Evolutionary conservation across 2,329 filamentous ascomycete genomes (phyloP).

Genomic region (Monosporascus cannonballus): DNA sequence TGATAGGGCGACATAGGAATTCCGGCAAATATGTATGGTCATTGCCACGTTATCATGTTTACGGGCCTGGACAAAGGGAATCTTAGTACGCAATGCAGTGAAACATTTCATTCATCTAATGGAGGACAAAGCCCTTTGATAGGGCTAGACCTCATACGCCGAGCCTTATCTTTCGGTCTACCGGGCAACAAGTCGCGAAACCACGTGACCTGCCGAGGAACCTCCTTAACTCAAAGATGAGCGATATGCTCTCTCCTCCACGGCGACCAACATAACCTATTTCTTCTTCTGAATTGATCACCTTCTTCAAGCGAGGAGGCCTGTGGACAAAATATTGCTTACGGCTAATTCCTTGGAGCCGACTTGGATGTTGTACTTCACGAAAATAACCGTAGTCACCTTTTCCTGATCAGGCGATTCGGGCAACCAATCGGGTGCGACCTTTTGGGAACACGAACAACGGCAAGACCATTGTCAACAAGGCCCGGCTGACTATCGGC

Average conservation of each 20-base stretch:
- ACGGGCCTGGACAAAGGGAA: not conserved
- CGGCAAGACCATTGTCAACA: not conserved
- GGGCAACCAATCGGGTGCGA: not conserved
- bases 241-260: too few species aligned
- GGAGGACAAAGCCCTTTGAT: too few species aligned
- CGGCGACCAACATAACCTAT: not conserved
- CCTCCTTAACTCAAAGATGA: not conserved
- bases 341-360: not conserved
- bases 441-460: not conserved
- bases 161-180: too few species aligned
- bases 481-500: not conserved
- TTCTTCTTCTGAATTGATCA: not conserved
- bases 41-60: not conserved
- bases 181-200: not conserved
- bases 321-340: too few species aligned
- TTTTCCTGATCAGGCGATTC: not conserved
- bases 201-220: not conserved
- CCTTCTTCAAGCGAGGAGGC: too few species aligned
- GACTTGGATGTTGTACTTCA: not conserved
- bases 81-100: not conserved
- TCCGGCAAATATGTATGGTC: not conserved
- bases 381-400: not conserved
- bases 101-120: not conserved
- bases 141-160: too few species aligned
- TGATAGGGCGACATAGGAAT: too few species aligned